Evolutionary conservation across 345 rosid genomes (phyloP).

Genomic region (Euphorbia peplus): DNA sequence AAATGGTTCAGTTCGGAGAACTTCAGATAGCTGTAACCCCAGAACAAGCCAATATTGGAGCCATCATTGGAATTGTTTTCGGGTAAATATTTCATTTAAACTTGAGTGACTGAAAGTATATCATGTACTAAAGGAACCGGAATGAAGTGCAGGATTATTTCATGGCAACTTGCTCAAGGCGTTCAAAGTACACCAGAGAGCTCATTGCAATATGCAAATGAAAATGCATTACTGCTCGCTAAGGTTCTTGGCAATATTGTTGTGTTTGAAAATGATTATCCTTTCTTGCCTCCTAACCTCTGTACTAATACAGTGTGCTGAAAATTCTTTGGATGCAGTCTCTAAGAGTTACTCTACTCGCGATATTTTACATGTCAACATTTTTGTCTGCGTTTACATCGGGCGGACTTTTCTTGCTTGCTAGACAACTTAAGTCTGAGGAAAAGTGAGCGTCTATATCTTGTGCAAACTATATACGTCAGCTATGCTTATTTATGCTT

Average conservation of each 20-base stretch:
- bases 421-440: slow-evolving; percentile 54
- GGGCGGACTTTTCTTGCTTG: slow-evolving; percentile 63
- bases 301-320: not conserved
- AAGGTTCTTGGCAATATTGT: slow-evolving; percentile 46
- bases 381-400: slow-evolving; percentile 58
- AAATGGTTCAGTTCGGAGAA: slow-evolving; percentile 71
- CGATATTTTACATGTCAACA: slow-evolving; percentile 53
- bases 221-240: slow-evolving; percentile 73
- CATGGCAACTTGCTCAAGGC: slow-evolving; percentile 79
- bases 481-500: slow-evolving; percentile 10
- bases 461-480: slow-evolving; percentile 8
- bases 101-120: slow-evolving; percentile 4
- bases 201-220: slow-evolving; percentile 86
- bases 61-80: slow-evolving; percentile 55
- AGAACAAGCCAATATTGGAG: slow-evolving; percentile 69
- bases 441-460: slow-evolving; percentile 43
- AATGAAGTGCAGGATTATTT: slow-evolving; percentile 57
- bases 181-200: slow-evolving; percentile 69
- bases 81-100: slow-evolving; percentile 49
- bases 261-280: not conserved
- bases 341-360: slow-evolving; percentile 68
- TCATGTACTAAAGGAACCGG: not conserved
- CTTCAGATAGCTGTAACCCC: slow-evolving; percentile 81
- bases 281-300: slow-evolving; percentile 7
- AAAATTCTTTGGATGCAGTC: slow-evolving; percentile 55